Evolutionary conservation across 306 rosid genomes (phyloP), one percentile per base, ranked within the genome.

Genomic region (Lathyrus oleraceus): DNA sequence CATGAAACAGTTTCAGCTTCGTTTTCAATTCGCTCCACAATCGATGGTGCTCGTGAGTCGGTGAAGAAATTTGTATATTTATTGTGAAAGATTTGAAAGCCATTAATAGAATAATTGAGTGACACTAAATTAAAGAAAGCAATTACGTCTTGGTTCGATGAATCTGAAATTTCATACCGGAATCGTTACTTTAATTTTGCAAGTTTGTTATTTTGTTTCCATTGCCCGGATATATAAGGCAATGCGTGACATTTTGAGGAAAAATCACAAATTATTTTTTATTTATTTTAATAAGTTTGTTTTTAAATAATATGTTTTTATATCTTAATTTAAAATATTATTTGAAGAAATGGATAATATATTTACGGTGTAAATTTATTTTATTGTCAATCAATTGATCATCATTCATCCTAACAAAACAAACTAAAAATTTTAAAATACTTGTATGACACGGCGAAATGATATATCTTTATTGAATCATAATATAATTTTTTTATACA

Each of bases 11-110:
- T 78, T 52, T 35, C 45, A 57, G 86, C 84, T 76, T 61, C 36
- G 51, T 58, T 74, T 79, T 77, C 75, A 72, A 74, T 72, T 64
- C 72, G 79, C 75, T 81, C 85, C 98, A 88, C 91, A 73, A 66
- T 80, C 64, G 84, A 79, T 78, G 96, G 97, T 80, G 71, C 79
- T 81, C 73, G 64, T 72, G 79, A 19, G 78, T 72, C 70, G 59
- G 76, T 79, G 73, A 58, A 35, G 58, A 77, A 58, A 54, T 54
- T 54, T 54, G 4, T n/a, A 2, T 14, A 17, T 51, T 23, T 54
- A 21, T 54, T 54, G 32, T 12, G 61, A 54, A 54, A 23, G 16
- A 12, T 23, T 54, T 57, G 6, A 14, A 57, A 7, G 1, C 20
- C 63, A 28, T 57, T 57, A 57, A 57, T 57, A 6, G 63, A 57